Base-by-base conservation (phyloP, 352 stramenopile species). In the Pythium vanterpoolii region DNA sequence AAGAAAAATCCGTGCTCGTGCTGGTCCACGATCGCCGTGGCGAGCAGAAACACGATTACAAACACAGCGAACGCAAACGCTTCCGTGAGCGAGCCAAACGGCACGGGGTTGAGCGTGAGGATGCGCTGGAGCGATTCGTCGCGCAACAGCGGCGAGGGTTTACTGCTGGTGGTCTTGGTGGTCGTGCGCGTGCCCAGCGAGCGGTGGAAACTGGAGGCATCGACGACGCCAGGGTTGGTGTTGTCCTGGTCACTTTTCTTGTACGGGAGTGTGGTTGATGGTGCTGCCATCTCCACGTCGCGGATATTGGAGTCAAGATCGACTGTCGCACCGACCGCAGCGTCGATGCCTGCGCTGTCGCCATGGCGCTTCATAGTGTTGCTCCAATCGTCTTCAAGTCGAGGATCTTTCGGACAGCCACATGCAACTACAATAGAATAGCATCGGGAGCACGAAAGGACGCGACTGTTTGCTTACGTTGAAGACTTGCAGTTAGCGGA, bases 1-100 rank as follows among this genome's bases (percentile, higher is more conserved):
- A 88, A 89, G 73, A 82, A 91, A 51, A 89, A 91, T 2, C 65
- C 66, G 27, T 83, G 63, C 19, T 69, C 68, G 50, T 74, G 64
- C 23, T 77, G 68, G 23, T 76, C 76, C 18, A 89, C 52, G 33
- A 85, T 66, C 0, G 60, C 73, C 10, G 74, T 87, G 2, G 75
- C 72, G 45, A 89, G 27, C 11, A 89, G 59, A 42, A 89, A 86
- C 18, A 87, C 31, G 16, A 89, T 34, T 16, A 89, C 55, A 58
- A 89, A 89, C 11, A 79, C 66, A 3, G 68, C 60, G 55, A 79
- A 87, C 21, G 71, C 62, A 24, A 76, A 64, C 16, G 71, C 74
- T 60, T 89, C 79, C 0, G 67, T 52, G 16, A 89, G 62, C 27
- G 71, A 84, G 5, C 79, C 79, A 23, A 79, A 89, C n/a, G 74